These are phyloP conservation scores for Talaromyces funiculosus DNA, from an alignment of 2,329 filamentous ascomycete genomes.

Conservation along the genomic window DNA sequence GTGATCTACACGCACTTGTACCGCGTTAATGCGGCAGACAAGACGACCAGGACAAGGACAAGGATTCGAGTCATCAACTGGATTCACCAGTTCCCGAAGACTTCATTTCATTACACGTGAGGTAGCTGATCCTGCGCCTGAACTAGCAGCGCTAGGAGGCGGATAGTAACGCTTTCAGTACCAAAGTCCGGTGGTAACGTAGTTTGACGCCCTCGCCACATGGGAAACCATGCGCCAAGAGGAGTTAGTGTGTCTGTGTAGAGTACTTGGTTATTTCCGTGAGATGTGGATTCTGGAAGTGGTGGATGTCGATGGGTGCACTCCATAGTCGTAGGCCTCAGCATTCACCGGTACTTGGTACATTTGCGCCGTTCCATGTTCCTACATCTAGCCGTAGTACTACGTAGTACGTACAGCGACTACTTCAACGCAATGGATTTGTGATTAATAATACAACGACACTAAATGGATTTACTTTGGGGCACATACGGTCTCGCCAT, in stretches of 20 bases:
- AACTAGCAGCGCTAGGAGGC: neutral
- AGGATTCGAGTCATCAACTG: neutral
- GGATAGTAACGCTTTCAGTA: neutral
- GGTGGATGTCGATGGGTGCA: neutral
- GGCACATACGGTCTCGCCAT: neutral
- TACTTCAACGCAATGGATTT: neutral
- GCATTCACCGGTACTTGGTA: neutral
- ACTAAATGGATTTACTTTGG: neutral
- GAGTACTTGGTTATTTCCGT: neutral
- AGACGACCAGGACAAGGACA: neutral
- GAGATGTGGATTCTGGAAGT: neutral
- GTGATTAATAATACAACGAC: neutral
- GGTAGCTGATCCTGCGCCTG: neutral
- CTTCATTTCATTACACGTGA: no score
- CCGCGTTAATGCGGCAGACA: neutral
- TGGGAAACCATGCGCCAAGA: conserved; percentile 3
- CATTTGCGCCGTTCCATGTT: neutral
- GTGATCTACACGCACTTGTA: neutral
- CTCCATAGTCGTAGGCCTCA: no score
- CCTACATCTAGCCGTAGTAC: neutral
- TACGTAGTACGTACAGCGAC: neutral
- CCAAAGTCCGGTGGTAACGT: neutral
- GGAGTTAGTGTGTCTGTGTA: neutral
- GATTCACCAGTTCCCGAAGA: no score
- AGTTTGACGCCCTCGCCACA: conserved; percentile 4